A percentile compares a stretch with the other conserved stretches of the same genome.
Conservation (phyloP, 768 basidiomycete genomes). For the Phlebiopsis flavidoalba region DNA sequence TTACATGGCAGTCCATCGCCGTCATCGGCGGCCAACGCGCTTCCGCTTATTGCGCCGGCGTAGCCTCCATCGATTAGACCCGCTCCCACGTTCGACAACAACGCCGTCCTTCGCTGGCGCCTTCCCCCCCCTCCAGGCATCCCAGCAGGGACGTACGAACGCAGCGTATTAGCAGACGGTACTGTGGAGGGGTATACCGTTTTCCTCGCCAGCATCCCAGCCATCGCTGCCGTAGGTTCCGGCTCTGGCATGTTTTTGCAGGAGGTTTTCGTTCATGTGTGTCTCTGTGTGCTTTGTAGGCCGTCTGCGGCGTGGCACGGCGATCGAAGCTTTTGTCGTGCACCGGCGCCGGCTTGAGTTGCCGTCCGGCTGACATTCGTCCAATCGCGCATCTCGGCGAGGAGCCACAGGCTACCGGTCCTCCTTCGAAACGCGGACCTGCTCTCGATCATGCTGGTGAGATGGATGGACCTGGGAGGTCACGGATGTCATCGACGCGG, state of each 20-base stretch:
- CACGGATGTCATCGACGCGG: slow-evolving; percentile 77
- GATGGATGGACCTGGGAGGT: slow-evolving; percentile 70
- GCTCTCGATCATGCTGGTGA: slow-evolving; percentile 74
- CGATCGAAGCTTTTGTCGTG: slow-evolving; percentile 99
- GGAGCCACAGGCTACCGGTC: slow-evolving; percentile 81
- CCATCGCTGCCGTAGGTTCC: slow-evolving; percentile 30
- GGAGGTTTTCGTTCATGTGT: slow-evolving; percentile 58
- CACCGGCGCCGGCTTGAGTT: slow-evolving; percentile 88
- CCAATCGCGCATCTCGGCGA: slow-evolving; percentile 92
- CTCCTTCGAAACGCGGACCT: slow-evolving; percentile 50
- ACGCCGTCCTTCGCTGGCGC: slow-evolving; percentile 47
- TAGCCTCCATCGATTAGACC: slow-evolving; percentile 56
- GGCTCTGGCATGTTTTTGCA: slow-evolving; percentile 62
- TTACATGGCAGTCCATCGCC: slow-evolving; percentile 54
- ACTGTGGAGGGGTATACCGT: slow-evolving; percentile 78
- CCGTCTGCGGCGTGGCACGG: slow-evolving; percentile 87
- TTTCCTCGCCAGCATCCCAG: slow-evolving; percentile 48
- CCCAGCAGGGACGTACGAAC: slow-evolving; percentile 58
- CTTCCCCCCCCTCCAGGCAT: slow-evolving; percentile 57
- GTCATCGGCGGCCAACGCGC: slow-evolving; percentile 51
- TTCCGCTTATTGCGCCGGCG: slow-evolving; percentile 65
- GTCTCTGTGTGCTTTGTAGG: slow-evolving; percentile 59
- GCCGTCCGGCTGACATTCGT: slow-evolving; percentile 87
- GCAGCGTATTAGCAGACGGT: slow-evolving; percentile 29
- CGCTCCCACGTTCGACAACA: slow-evolving; percentile 41